These are phyloP conservation scores for Carpediemonas membranifera DNA, from an alignment of 78 protist species.

Conservation along the genomic window DNA sequence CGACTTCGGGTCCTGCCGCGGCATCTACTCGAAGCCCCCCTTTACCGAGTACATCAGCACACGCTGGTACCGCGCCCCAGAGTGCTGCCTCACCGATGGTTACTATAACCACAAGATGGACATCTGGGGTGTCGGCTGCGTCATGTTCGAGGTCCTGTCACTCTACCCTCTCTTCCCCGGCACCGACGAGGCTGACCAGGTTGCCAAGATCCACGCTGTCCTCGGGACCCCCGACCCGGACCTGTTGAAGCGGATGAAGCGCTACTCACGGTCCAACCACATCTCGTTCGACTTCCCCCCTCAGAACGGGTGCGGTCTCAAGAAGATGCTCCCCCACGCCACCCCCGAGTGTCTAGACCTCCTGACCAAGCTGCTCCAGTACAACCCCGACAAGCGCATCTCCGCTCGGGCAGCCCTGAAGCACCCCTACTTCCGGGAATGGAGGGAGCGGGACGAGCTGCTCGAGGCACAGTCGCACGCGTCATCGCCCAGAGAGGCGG, in stretches of 20 bases:
- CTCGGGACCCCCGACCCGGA: conserved; percentile 63
- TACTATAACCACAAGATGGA: conserved; percentile 79
- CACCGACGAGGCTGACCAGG: conserved; percentile 76
- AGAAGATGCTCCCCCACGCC: background rate
- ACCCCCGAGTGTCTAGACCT: background rate
- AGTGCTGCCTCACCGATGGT: conserved; percentile 78
- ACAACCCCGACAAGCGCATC: background rate
- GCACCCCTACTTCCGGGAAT: conserved; percentile 56
- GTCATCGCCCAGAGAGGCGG: too few species aligned
- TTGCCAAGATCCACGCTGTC: conserved; percentile 63
- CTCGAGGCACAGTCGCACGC: too few species aligned
- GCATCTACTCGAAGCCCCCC: conserved; percentile 69
- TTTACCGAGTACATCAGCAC: conserved; percentile 82
- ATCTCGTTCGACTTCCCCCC: background rate
- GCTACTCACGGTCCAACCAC: conserved; percentile 31
- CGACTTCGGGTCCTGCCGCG: conserved; percentile 76
- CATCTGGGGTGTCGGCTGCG: conserved; percentile 69
- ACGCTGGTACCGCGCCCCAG: conserved; percentile 66
- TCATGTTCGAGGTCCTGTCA: conserved; percentile 44
- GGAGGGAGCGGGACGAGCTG: background rate
- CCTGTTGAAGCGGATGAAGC: conserved; percentile 23
- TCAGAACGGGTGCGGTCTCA: background rate
- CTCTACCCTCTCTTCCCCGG: conserved; percentile 84
- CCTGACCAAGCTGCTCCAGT: background rate
- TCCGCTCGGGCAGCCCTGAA: conserved; percentile 45